These are phyloP conservation scores for Echeveria elegans DNA, from an alignment of 164 flowering plant species.

Conservation along the genomic window DNA sequence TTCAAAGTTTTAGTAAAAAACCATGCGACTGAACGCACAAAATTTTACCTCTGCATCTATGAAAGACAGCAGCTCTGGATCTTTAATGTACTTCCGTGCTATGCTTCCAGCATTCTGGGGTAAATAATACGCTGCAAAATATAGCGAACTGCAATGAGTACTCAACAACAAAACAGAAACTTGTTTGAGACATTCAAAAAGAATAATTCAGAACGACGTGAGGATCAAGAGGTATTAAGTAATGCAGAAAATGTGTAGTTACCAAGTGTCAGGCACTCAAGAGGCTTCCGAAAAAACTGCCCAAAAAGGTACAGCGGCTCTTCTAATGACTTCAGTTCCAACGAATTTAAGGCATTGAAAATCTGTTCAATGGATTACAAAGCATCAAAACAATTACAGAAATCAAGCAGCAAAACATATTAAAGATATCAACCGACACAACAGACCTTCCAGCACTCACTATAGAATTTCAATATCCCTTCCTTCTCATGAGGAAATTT, in stretches of 20 bases:
- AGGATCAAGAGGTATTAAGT: no score
- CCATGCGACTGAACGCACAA: background rate
- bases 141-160: background rate
- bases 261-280: constrained; percentile 94
- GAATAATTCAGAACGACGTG: no score
- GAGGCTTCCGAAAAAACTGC: constrained; percentile 88
- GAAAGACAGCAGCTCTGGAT: constrained; percentile 75
- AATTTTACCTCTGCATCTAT: constrained; percentile 84
- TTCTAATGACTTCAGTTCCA: constrained; percentile 90
- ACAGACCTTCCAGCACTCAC: constrained; percentile 94
- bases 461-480: constrained; percentile 76
- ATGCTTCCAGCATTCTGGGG: constrained; percentile 95
- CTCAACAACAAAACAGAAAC: background rate
- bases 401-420: background rate
- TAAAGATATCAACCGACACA: constrained; percentile 10
- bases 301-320: constrained; percentile 95
- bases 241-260: constrained; percentile 11
- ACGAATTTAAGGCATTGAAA: constrained; percentile 83
- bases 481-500: constrained; percentile 87
- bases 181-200: background rate
- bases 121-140: constrained; percentile 71
- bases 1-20: background rate
- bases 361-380: constrained; percentile 30
- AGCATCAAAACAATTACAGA: background rate
- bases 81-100: constrained; percentile 80